Percentiles rank a stretch among this genome's conserved stretches.
Conservation (phyloP, 1,139 yeast species). For the Hansenula sp. region DNA sequence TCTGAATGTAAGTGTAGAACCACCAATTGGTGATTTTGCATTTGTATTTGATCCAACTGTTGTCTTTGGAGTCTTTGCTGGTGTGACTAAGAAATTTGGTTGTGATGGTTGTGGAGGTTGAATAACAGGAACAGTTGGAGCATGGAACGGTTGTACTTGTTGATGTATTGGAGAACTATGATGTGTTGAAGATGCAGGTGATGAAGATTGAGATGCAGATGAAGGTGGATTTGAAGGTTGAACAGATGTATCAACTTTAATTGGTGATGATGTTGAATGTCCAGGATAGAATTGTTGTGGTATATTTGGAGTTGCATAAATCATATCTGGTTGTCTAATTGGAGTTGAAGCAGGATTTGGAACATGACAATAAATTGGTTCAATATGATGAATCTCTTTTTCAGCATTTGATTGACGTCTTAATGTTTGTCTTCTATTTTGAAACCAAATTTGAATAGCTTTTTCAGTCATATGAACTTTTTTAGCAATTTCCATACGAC, state of each 20-base stretch:
- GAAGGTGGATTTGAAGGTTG: background rate
- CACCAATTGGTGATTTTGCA: conserved; percentile 6
- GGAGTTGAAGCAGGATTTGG: conserved; percentile 3
- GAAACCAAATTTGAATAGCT: conserved; percentile 98
- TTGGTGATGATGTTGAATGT: background rate
- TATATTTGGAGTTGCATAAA: background rate
- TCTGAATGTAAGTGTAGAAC: conserved; percentile 19
- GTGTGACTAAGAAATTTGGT: conserved; percentile 9
- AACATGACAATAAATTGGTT: conserved; percentile 18
- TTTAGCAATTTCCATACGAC: conserved; percentile 71
- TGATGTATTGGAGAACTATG: conserved; percentile 1
- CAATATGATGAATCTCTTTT: conserved; percentile 30
- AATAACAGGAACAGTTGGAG: too few species aligned
- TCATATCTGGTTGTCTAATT: conserved; percentile 1
- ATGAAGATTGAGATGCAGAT: background rate
- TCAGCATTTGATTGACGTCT: conserved; percentile 32
- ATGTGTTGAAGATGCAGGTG: background rate
- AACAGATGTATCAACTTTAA: background rate
- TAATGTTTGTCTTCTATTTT: conserved; percentile 83
- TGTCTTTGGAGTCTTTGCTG: conserved; percentile 14
- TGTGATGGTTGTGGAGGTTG: background rate
- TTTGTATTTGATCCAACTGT: background rate
- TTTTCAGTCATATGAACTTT: conserved; percentile 91
- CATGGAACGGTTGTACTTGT: too few species aligned
- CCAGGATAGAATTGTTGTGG: background rate